Evolutionary conservation across 257 asterid species (phyloP).

Genomic region (Plantago ovata): DNA sequence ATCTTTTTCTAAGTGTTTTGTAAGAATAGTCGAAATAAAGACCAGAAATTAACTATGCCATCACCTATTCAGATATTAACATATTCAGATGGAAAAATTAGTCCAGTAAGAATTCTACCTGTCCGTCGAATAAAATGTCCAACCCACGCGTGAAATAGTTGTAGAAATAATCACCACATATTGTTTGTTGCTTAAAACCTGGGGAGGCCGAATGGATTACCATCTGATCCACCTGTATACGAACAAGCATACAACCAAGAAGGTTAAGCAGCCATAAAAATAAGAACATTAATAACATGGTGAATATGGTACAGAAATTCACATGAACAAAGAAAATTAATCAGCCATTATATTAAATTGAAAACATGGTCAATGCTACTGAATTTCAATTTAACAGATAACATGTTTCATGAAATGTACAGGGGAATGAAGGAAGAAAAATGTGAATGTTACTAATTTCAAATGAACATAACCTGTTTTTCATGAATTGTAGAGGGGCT

Average conservation of each 20-base stretch:
- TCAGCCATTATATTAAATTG: too few species aligned
- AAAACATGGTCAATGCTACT: too few species aligned
- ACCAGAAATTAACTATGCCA: too few species aligned
- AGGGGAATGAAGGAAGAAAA: too few species aligned
- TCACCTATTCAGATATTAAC: too few species aligned
- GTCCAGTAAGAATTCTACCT: slow-evolving; percentile 31
- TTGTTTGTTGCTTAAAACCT: slow-evolving; percentile 65
- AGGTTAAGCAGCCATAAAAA: neutral
- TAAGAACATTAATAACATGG: neutral
- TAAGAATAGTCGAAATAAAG: too few species aligned
- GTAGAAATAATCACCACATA: slow-evolving; percentile 78
- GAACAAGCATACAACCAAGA: slow-evolving; percentile 18
- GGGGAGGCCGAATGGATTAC: slow-evolving; percentile 79
- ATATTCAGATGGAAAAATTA: neutral
- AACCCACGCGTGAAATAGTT: slow-evolving; percentile 73
- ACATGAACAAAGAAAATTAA: too few species aligned
- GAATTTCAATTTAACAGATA: slow-evolving; percentile 1
- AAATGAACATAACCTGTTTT: slow-evolving; percentile 62
- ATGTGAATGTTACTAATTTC: too few species aligned
- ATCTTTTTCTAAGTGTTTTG: too few species aligned
- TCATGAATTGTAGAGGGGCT: slow-evolving; percentile 76
- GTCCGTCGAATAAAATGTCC: slow-evolving; percentile 78
- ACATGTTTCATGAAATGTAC: slow-evolving; percentile 87
- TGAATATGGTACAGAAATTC: too few species aligned
- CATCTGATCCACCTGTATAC: slow-evolving; percentile 79